Percentiles rank a stretch among this genome's conserved stretches.
Evolutionary conservation across 202 grass and related monocot species (phyloP).

Genomic region (Carex sylvatica): DNA sequence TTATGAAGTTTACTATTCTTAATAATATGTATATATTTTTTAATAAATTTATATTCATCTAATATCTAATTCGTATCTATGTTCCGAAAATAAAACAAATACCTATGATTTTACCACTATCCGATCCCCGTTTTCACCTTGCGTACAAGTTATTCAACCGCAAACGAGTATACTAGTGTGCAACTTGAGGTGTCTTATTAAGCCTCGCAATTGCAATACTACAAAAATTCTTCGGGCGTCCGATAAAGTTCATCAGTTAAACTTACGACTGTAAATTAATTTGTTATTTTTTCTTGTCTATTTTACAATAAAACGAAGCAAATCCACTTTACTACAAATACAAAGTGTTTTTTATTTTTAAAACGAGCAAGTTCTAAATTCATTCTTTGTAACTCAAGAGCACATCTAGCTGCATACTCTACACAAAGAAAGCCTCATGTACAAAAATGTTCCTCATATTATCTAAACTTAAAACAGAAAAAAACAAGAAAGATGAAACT

Average conservation of each 20-base stretch:
- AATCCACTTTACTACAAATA: neutral
- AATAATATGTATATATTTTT: too few relatives aligned
- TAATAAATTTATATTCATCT: too few relatives aligned
- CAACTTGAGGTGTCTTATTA: too few relatives aligned
- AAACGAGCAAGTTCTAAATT: neutral
- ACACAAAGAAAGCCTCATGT: neutral
- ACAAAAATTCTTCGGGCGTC: neutral
- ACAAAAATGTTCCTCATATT: slow-evolving; percentile 9
- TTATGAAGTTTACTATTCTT: too few relatives aligned
- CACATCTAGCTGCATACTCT: neutral
- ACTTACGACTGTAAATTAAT: too few relatives aligned
- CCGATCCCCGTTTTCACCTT: too few relatives aligned
- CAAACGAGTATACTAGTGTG: too few relatives aligned
- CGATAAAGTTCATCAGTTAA: too few relatives aligned
- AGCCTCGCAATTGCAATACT: neutral
- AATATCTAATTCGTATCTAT: too few relatives aligned
- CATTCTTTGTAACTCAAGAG: neutral
- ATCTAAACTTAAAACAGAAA: neutral
- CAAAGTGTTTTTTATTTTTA: neutral
- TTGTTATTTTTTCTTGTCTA: neutral
- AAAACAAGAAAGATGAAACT: neutral
- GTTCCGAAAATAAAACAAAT: too few relatives aligned
- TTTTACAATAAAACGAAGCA: neutral
- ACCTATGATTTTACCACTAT: too few relatives aligned
- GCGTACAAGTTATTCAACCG: too few relatives aligned